Base-by-base conservation (phyloP, 106 monocot genomes). In the Ottelia alismoides region DNA sequence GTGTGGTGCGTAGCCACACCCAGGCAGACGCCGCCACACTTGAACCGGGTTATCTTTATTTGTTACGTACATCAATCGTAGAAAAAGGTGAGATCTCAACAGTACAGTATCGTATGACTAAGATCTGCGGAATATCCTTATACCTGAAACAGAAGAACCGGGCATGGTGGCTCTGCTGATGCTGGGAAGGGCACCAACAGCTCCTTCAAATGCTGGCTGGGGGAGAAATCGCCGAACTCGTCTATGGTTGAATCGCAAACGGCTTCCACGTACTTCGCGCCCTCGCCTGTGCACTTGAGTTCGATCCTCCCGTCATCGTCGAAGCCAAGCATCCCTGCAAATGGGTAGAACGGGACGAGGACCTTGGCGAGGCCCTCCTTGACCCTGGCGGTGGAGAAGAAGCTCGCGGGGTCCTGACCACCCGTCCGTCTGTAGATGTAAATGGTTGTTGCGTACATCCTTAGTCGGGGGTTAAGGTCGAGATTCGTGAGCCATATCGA, bases 41-140 rank as follows among this genome's bases (percentile, higher is more conserved):
- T 62, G 69, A 89, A 74, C 47, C 59, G 72, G 0, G 84, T 84
- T 1, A 84, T 27, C 88, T 89, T 73, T 0, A n/a, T n/a, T n/a
- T n/a, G n/a, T n/a, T n/a, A n/a, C n/a, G n/a, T n/a, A n/a, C n/a
- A n/a, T n/a, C n/a, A n/a, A n/a, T n/a, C n/a, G n/a, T n/a, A n/a
- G n/a, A n/a, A n/a, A n/a, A n/a, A n/a, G n/a, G n/a, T n/a, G n/a
- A n/a, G n/a, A n/a, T 28, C 7, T 20, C 22, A 28, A 7, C 10
- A 27, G 20, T n/a, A 53, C 2, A 2, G 0, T 51, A 51, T 20
- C 23, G 11, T 4, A 28, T 10, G 20, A 11, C 24, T 20, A 47
- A 2, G 5, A n/a, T 7, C 19, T 9, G n/a, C 1, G 27, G 3
- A n/a, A 19, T 11, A 11, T 5, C 11, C 6, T 6, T 0, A 3